Evolutionary conservation across 345 rosid genomes (phyloP).

Genomic region (Brassica nigra): DNA sequence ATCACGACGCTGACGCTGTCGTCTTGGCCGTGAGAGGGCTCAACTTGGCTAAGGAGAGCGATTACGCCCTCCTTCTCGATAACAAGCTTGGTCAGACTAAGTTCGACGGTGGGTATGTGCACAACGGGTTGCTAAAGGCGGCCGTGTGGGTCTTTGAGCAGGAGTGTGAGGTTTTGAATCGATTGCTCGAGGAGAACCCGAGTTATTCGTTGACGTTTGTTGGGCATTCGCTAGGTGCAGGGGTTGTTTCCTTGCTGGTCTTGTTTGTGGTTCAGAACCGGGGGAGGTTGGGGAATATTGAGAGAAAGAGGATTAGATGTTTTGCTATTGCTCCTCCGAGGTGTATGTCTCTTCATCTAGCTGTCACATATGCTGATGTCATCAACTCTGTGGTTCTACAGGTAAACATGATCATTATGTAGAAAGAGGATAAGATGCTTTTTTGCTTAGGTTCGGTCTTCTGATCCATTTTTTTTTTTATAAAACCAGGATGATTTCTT

Average conservation of each 20-base stretch:
- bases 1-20: slow-evolving; percentile 62
- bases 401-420: slow-evolving; percentile 51
- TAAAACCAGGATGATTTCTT: slow-evolving; percentile 93
- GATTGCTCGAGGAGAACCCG: slow-evolving; percentile 62
- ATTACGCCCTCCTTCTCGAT: slow-evolving; percentile 86
- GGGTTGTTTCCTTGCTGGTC: slow-evolving; percentile 69
- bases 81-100: slow-evolving; percentile 85
- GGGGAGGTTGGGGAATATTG: slow-evolving; percentile 63
- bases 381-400: slow-evolving; percentile 85
- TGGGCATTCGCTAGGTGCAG: slow-evolving; percentile 93
- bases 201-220: slow-evolving; percentile 74
- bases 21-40: slow-evolving; percentile 80
- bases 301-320: slow-evolving; percentile 80
- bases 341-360: slow-evolving; percentile 89
- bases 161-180: slow-evolving; percentile 60
- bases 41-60: slow-evolving; percentile 79
- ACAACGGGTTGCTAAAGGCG: slow-evolving; percentile 81
- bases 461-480: slow-evolving; percentile 6
- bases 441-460: too few species aligned
- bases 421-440: too few species aligned
- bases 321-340: slow-evolving; percentile 89
- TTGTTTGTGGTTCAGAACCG: slow-evolving; percentile 63
- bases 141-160: slow-evolving; percentile 79
- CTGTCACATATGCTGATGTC: slow-evolving; percentile 85
- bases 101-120: slow-evolving; percentile 93